These are phyloP conservation scores for Alternaria ethzedia DNA, from an alignment of 2,329 filamentous ascomycete genomes.

Conservation along the genomic window DNA sequence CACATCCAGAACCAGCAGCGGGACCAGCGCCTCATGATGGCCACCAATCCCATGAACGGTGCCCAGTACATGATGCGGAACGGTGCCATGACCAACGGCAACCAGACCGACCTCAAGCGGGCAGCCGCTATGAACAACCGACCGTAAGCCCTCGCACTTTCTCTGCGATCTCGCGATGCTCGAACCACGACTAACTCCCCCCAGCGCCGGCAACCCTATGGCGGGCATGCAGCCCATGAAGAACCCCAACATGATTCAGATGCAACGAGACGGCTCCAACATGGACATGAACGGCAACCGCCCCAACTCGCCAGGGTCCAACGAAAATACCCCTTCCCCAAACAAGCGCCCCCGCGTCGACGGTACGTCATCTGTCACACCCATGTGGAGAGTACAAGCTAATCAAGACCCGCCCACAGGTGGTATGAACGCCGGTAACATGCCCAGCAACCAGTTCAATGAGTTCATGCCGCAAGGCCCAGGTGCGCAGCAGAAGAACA, in stretches of 20 bases:
- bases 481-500: slow-evolving; percentile 77
- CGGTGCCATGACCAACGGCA: slow-evolving; percentile 63
- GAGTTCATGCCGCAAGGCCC: slow-evolving; percentile 60
- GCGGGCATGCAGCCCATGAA: slow-evolving; percentile 68
- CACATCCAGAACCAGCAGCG: slow-evolving; percentile 71
- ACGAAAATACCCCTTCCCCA: slow-evolving; percentile 88
- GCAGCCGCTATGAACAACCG: slow-evolving; percentile 81
- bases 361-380: slow-evolving; percentile 65
- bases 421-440: slow-evolving; percentile 75
- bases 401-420: slow-evolving; percentile 67
- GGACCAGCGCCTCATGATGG: slow-evolving; percentile 75
- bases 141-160: slow-evolving; percentile 60
- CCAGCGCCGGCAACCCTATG: slow-evolving; percentile 55
- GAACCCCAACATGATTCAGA: slow-evolving; percentile 68
- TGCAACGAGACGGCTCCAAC: slow-evolving; percentile 86
- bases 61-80: slow-evolving; percentile 61
- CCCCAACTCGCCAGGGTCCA: slow-evolving; percentile 79
- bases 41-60: slow-evolving; percentile 57
- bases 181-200: slow-evolving; percentile 17
- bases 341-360: slow-evolving; percentile 88
- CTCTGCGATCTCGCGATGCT: not conserved
- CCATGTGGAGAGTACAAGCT: slow-evolving; percentile 47
- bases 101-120: slow-evolving; percentile 69
- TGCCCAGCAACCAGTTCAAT: slow-evolving; percentile 79
- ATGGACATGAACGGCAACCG: slow-evolving; percentile 82